Base-by-base conservation (phyloP, 75 land plant species). In the Pinus albicaulis region DNA sequence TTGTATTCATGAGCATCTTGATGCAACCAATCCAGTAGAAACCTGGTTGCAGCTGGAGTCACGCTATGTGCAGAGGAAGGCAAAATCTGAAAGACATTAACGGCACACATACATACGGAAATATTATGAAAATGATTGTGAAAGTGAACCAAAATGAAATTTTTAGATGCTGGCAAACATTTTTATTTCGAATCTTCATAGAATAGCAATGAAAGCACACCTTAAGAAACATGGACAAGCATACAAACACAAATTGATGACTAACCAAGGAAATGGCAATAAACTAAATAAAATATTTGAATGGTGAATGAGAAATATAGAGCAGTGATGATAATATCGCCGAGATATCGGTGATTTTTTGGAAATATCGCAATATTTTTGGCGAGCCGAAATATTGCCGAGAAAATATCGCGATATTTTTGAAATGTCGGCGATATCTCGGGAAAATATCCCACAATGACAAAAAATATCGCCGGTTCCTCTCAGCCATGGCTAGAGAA, bases 1-100 rank as follows among this genome's bases (percentile, higher is more conserved):
- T 80, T 78, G 80, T 86, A 75, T 59, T 93, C 95, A 86, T 93
- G 93, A 56, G 85, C 93, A 86, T 76, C 73, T 74, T 88, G 84
- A 62, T 65, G 74, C 79, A 93, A 81, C 86, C 90, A 91, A 36
- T 74, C 76, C 22, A 84, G 60, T 26, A 93, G 77, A 80, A 90
- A 88, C 74, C 81, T 76, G 20, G 86, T 80, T 70, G 86, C 89
- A 48, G 80, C 31, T 56, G 84, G 41, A 38, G 76, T 76, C 19
- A 85, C 76, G 23, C 63, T 69, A 83, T 86, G 86, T 7, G 82
- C 83, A 76, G 89, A 82, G 12, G 83, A 60, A 63, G 91, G 95
- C 77, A 93, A 62, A 13, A 88, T 78, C 94, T 92, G 75, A 8
- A 77, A 74, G 38, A 76, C 16, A 73, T 28, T 11, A 31, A 74